These are phyloP conservation scores for Neofusicoccum cordaticola DNA, from an alignment of 2,329 filamentous ascomycete genomes.

Conservation along the genomic window DNA sequence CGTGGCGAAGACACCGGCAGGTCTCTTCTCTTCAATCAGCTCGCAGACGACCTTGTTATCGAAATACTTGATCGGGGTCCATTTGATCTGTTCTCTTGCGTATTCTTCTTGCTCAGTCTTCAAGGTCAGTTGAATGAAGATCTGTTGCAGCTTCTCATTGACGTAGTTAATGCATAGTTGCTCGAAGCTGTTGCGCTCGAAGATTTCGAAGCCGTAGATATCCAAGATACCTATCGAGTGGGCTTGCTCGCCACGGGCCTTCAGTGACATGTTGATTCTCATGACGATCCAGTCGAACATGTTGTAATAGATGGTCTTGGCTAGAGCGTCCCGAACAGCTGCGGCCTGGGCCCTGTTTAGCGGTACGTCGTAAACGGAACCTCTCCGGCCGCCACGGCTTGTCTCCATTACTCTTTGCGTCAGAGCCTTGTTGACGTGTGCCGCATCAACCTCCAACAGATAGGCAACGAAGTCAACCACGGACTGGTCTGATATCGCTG, in stretches of 20 bases:
- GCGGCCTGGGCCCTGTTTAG: conserved; percentile 83
- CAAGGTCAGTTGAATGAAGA: conserved; percentile 95
- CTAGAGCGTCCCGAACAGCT: conserved; percentile 83
- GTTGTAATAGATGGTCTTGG: conserved; percentile 96
- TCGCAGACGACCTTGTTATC: conserved; percentile 99
- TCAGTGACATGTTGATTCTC: conserved; percentile 83
- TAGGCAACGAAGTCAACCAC: conserved; percentile 95
- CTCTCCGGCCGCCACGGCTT: conserved; percentile 62
- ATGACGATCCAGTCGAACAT: conserved; percentile 98
- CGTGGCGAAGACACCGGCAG: conserved; percentile 89
- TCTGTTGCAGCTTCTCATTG: conserved; percentile 98
- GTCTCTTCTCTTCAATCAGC: conserved; percentile 86
- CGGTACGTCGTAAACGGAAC: conserved; percentile 69
- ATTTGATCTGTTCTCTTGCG: conserved; percentile 90
- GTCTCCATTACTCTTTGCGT: conserved; percentile 83
- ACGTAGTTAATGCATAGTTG: conserved; percentile 99
- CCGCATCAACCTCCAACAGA: conserved; percentile 80
- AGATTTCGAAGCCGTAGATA: conserved; percentile 99
- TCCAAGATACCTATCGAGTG: conserved; percentile 96
- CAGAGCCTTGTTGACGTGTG: conserved; percentile 78
- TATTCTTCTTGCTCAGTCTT: conserved; percentile 99
- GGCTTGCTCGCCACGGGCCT: conserved; percentile 69
- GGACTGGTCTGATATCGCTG: conserved; percentile 80
- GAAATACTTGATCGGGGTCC: conserved; percentile 99
- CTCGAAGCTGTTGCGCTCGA: conserved; percentile 97